Percentiles rank a stretch among this genome's conserved stretches.
Evolutionary conservation across 495 filamentous ascomycete species (phyloP).

Genomic region (Rhypophila decipiens): DNA sequence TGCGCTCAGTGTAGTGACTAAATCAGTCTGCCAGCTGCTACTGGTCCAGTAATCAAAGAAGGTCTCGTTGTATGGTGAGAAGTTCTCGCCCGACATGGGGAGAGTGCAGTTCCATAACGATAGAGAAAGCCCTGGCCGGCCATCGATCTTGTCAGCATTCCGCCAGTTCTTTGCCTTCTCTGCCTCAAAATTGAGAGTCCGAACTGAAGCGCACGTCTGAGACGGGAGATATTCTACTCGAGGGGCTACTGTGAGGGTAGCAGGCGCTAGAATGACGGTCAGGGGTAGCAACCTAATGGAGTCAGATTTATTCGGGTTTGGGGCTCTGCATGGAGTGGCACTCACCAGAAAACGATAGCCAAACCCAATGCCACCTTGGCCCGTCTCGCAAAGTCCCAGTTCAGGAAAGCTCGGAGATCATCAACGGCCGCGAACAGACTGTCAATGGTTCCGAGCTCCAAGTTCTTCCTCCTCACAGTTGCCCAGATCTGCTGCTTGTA

Average conservation of each 20-base stretch:
- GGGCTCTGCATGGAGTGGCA: neutral
- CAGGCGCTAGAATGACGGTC: conserved; percentile 21
- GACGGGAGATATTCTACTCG: conserved; percentile 1
- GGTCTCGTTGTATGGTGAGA: conserved; percentile 16
- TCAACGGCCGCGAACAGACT: conserved; percentile 27
- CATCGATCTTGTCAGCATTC: conserved; percentile 7
- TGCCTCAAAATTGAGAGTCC: conserved; percentile 24
- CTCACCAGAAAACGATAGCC: conserved; percentile 25
- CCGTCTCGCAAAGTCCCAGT: conserved; percentile 25
- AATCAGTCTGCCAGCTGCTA: conserved; percentile 6
- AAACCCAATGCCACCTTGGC: conserved; percentile 25
- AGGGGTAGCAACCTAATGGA: conserved; percentile 21
- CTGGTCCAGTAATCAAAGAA: conserved; percentile 27
- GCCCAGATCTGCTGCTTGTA: conserved; percentile 25
- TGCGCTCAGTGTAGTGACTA: conserved; percentile 8
- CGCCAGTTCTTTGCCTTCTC: conserved; percentile 24
- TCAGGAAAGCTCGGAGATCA: conserved; percentile 24
- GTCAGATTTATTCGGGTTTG: conserved; percentile 1
- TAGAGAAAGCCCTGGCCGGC: conserved; percentile 11
- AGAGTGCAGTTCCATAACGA: conserved; percentile 20
- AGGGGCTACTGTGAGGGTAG: conserved; percentile 20
- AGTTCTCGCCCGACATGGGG: conserved; percentile 1
- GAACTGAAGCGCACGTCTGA: conserved; percentile 12
- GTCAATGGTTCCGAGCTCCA: conserved; percentile 24
- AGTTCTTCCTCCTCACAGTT: conserved; percentile 15